Evolutionary conservation across 225 moss, liverwort and hornwort genomes (phyloP), one percentile per base, ranked within the genome.

Genomic region (Physcomitrium patens): DNA sequence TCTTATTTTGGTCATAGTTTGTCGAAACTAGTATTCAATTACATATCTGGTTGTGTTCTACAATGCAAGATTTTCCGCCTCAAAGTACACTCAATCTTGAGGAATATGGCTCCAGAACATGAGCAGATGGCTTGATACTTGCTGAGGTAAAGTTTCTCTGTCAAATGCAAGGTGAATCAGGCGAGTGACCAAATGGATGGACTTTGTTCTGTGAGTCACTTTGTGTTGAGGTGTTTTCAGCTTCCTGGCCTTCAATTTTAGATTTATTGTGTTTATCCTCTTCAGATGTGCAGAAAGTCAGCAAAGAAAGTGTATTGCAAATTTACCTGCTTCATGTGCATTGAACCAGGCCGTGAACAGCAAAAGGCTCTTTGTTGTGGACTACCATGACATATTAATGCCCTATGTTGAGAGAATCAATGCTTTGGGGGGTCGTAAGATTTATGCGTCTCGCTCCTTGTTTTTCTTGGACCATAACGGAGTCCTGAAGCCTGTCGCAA

Each of bases 341-440:
- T 58, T 60, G 7, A 47, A 60, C 50, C 76, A 89, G 87, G 91
- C 92, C 27, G 70, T 92, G 5, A 19, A 83, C n/a, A 62, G 62
- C 5, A 81, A 69, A 53, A 86, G 78, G 52, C 78, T 96, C 28
- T 96, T 92, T 71, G 71, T 91, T 9, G 71, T 94, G 44, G 94
- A 94, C 73, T 96, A 91, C 59, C 93, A 96, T 56, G 94, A 96
- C 71, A 48, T 62, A 14, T 87, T 70, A 79, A 68, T 89, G 75
- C 92, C 94, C 10, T 94, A 65, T 22, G 84, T 94, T 13, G 80
- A 84, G 23, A 74, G 52, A 66, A 91, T 96, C 57, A 96, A 92
- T 66, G 84, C 86, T 1, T 27, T 78, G 87, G 86, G 78, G 69
- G 79, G 69, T 47, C 83, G 78, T 15, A 82, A 85, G 48, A 78